Evolutionary conservation across 2,329 filamentous ascomycete species (phyloP), one percentile per base, ranked within the genome.

Genomic region (Pseudocercospora crystallina): DNA sequence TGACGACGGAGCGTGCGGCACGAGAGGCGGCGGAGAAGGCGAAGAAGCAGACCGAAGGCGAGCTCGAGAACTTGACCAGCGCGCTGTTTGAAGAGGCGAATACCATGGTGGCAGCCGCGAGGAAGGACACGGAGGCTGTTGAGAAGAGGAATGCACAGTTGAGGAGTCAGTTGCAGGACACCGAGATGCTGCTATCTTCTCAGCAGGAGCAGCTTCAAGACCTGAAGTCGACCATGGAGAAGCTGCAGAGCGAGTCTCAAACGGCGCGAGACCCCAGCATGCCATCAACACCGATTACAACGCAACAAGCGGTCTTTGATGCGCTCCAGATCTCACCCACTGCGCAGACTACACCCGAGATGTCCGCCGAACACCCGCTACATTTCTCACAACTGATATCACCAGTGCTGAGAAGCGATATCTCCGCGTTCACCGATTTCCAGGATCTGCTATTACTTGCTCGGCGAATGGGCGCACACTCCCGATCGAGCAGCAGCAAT

Each of bases 1-100:
- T 78, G 42, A 64, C 66, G 17, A 67, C 71, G 37, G 75, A 77
- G 54, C 64, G 66, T 34, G 67, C 68, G 35, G 67, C 69, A 38
- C 63, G 73, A 42, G 66, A 67, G 8, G 68, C 65, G 5, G 74
- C 74, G 10, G 76, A 79, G 53, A 71, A 71, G 68, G 88, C 89
- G 49, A 96, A 94, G 76, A 89, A 87, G 70, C 85, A 85, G 57
- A 96, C 96, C 29, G 94, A 99, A 69, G 85, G 87, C 61, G 94
- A 99, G 71, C 75, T 99, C 39, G 94, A 97, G 72, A 89, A 84
- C 45, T 72, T 99, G 57, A 97, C 94, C 0, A 85, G 90, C 1
- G 90, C 90, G 26, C 79, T 99, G n/a, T 99, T 99, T 57, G 90
- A 97, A 67, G 92, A 99, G 76, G 94, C 94, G 43, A 97, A 99